Conservation (phyloP, 345 rosid species). For the Acer saccharum region DNA sequence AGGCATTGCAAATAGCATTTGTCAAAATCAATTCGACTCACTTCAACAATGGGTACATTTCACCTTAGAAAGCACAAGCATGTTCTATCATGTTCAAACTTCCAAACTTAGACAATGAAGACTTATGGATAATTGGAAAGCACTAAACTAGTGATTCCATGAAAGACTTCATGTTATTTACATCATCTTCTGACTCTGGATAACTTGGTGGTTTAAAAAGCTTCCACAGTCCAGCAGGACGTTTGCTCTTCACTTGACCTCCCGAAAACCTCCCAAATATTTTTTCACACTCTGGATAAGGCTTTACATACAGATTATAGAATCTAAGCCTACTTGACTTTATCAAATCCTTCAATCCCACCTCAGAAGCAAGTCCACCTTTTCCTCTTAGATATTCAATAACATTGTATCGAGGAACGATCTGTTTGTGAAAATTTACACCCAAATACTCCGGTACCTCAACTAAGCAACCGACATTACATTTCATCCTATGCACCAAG, state of each 20-base stretch:
- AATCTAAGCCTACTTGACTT: constrained; percentile 73
- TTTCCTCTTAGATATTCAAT: constrained; percentile 57
- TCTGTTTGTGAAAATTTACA: constrained; percentile 76
- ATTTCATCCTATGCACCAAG: constrained; percentile 54
- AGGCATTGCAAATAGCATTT: neutral
- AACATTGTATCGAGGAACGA: constrained; percentile 69
- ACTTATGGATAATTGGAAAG: neutral
- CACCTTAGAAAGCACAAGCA: neutral
- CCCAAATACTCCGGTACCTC: constrained; percentile 84
- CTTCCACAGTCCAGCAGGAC: constrained; percentile 73
- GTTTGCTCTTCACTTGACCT: constrained; percentile 35
- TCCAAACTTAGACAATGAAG: neutral
- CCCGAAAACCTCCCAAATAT: constrained; percentile 60
- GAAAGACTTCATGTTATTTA: constrained; percentile 57
- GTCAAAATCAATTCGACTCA: neutral
- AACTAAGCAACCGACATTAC: constrained; percentile 46
- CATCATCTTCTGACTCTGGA: constrained; percentile 54
- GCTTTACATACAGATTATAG: constrained; percentile 79
- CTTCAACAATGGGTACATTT: neutral
- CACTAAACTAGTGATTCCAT: constrained; percentile 50
- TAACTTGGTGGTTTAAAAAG: constrained; percentile 56
- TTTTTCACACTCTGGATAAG: constrained; percentile 83
- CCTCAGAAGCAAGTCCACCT: constrained; percentile 70
- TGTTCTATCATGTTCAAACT: neutral
- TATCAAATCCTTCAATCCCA: constrained; percentile 66